These are phyloP conservation scores for Lactarius vividus DNA, from an alignment of 768 basidiomycete genomes.

Conservation along the genomic window DNA sequence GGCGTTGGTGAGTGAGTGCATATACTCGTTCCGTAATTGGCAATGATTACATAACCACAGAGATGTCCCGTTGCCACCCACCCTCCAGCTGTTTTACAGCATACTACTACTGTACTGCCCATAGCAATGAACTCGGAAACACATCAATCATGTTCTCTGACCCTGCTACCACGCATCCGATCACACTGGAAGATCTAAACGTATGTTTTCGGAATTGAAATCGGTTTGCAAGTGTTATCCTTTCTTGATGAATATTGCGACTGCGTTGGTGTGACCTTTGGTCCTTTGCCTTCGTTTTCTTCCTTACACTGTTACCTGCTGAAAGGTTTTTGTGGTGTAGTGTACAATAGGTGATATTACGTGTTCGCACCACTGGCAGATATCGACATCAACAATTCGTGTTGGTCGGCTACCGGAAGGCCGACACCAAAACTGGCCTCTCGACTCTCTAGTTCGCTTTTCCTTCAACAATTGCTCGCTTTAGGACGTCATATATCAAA, in stretches of 20 bases:
- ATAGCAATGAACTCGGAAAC: conserved; percentile 44
- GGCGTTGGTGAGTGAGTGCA: neutral
- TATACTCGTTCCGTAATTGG: neutral
- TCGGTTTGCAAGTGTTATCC: conserved; percentile 78
- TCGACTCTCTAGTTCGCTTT: neutral
- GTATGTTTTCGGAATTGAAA: conserved; percentile 7
- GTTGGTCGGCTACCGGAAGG: conserved; percentile 73
- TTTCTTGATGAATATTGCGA: conserved; percentile 77
- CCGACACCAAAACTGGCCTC: conserved; percentile 71
- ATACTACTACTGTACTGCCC: no score
- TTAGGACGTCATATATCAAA: conserved; percentile 60
- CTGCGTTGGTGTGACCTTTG: conserved; percentile 63
- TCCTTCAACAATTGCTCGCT: neutral
- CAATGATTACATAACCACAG: neutral
- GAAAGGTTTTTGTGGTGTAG: neutral
- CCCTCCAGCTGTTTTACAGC: no score
- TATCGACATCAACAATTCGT: conserved; percentile 69
- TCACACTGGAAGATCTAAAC: neutral
- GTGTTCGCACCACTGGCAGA: conserved; percentile 46
- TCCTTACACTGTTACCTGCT: neutral
- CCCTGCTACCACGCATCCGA: conserved; percentile 49
- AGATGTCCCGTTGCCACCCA: no score
- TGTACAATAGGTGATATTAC: conserved; percentile 40
- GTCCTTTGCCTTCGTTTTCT: conserved; percentile 50
- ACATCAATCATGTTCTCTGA: conserved; percentile 57